Base-by-base conservation (phyloP, 2,329 filamentous ascomycete genomes). In the Calonectria montana region DNA sequence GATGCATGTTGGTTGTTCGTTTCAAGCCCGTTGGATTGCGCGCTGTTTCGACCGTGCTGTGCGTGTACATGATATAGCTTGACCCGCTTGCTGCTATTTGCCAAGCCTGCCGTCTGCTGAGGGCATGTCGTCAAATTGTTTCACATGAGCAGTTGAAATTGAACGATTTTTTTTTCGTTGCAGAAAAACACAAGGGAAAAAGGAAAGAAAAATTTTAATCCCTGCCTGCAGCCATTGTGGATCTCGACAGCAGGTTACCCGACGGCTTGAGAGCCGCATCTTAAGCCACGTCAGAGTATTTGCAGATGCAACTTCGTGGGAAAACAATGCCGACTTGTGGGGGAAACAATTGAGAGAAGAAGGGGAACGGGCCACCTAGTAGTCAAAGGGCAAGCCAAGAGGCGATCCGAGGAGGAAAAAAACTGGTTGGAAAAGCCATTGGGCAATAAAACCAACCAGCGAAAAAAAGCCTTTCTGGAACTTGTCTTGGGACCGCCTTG, bases 251-350 rank as follows among this genome's bases (percentile, higher is more conserved):
- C 59, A 47, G 50, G 68, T 43, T 64, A 39, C 27, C 23, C 53
- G 31, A 59, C 31, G 53, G 55, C 59, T 59, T 50, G 57, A 78
- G 72, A 78, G 76, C 76, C 76, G 75, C 74, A 74, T 76, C 69
- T 65, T 70, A 73, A 59, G 76, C 76, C 76, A 78, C 76, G 74
- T 78, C 76, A 75, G 43, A 41, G 71, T 73, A 69, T 73, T 71
- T 74, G 74, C 75, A 77, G 70, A 76, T 76, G 76, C 76, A 77
- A 75, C 76, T 62, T 67, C 50, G 21, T 65, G 59, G 68, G 75
- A 67, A 67, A 78, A 73, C 72, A n/a, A 73, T 69, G 61, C 61
- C 50, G 43, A n/a, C 21, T 43, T 62, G 59, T 59, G 70, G 69
- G 66, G 70, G 39, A 69, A 72, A 72, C 70, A 72, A 72, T 25